Evolutionary conservation across 768 basidiomycete genomes (phyloP).

Genomic region (Leucocoprinus leucothites): DNA sequence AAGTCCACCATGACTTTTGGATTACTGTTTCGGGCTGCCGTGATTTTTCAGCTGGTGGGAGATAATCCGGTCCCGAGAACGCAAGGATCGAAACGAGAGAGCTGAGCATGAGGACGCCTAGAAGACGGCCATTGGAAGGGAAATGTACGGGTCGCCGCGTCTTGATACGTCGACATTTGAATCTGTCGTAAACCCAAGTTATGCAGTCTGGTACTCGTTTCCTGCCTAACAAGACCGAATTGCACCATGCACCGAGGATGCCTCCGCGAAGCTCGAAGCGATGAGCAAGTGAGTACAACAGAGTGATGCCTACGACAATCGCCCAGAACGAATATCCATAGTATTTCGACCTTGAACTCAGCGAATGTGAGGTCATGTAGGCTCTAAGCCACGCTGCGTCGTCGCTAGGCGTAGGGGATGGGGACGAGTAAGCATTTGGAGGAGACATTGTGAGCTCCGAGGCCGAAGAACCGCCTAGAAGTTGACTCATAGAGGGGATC

Average conservation of each 20-base stretch:
- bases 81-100: conserved; percentile 46
- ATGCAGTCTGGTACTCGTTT: background rate
- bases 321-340: background rate
- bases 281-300: background rate
- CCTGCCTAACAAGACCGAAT: background rate
- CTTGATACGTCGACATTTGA: conserved; percentile 19
- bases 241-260: background rate
- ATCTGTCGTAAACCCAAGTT: conserved; percentile 25
- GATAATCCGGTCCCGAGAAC: conserved; percentile 51
- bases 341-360: background rate
- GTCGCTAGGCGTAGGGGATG: background rate
- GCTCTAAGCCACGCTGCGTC: background rate
- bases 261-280: background rate
- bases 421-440: background rate
- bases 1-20: conserved; percentile 67
- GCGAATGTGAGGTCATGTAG: background rate
- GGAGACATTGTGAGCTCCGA: too few relatives aligned
- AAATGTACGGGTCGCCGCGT: conserved; percentile 39
- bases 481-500: too few relatives aligned
- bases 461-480: too few relatives aligned
- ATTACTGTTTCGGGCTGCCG: conserved; percentile 47
- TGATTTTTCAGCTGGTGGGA: conserved; percentile 44
- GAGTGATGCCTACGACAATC: background rate
- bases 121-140: conserved; percentile 64
- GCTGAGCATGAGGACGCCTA: conserved; percentile 44